Evolutionary conservation across 2,329 filamentous ascomycete genomes (phyloP), one percentile per base, ranked within the genome.

Genomic region (Cercospora sojina): DNA sequence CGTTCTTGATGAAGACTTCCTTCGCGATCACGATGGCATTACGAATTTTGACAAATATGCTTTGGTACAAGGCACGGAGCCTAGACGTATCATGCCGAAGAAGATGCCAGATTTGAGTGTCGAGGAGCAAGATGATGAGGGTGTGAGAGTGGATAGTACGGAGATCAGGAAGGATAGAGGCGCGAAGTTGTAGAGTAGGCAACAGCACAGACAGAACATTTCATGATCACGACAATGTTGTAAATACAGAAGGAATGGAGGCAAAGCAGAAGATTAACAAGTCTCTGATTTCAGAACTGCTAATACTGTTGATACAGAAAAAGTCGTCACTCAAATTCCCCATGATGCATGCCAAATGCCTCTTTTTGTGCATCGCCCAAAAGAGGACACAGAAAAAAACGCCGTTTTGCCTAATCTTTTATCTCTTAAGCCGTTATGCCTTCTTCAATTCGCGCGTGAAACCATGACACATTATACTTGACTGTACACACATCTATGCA

Each of bases 61-160:
- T 35, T 77, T 94, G n/a, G 82, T 93, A 0, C 80, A 85, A 0
- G 90, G 90, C 0, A 73, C 85, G 0, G 79, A 65, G 0, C 91
- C 92, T 0, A 80, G 92, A 64, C 82, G 92, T 20, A 96, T 96
- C 69, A 93, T 96, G 91, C 92, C 92, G 0, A 80, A 77, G 0
- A 76, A 82, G 65, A 82, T 95, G 67, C 92, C 92, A 0, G 85
- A 89, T 69, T 74, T 96, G 71, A 86, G 83, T 2, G 91, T 96
- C 4, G 85, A 82, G 7, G 92, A 95, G 79, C 91, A 96, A 78
- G 87, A 89, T 67, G 92, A 96, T 73, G 91, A 96, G 77, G 91
- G 92, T 0, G 84, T 82, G 73, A 84, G 88, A 64, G 83, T 89
- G 74, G 88, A 94, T 76, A 95, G 91, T 77, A 82, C 82, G 18